Percentiles rank a stretch among this genome's conserved stretches.
Conservation (phyloP, 306 rosid genomes). For the Fagus sylvatica region DNA sequence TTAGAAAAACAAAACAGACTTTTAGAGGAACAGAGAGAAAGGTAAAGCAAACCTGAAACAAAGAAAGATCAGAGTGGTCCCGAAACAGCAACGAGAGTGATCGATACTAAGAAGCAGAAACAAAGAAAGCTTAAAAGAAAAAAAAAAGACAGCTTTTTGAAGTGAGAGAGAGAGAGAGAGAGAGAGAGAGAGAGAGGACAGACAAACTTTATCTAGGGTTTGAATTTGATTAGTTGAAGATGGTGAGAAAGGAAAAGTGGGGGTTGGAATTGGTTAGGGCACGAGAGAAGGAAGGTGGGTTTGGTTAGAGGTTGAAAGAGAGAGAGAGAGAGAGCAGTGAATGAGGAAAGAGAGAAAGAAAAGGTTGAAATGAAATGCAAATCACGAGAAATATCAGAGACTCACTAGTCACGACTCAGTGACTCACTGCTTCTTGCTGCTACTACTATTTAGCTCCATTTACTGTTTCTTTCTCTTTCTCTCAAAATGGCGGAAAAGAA, state of each 20-base stretch:
- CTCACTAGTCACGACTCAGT: conserved; percentile 11
- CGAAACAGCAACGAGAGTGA: background rate
- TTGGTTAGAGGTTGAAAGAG: conserved; percentile 11
- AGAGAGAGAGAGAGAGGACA: conserved; percentile 7
- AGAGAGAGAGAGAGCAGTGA: conserved; percentile 36
- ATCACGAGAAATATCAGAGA: conserved; percentile 67
- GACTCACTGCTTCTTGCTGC: background rate
- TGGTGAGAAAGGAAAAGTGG: too few relatives aligned
- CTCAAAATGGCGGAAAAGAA: conserved; percentile 36
- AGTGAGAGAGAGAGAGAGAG: conserved; percentile 10
- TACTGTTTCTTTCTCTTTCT: background rate
- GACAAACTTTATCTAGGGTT: background rate
- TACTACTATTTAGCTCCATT: conserved; percentile 19
- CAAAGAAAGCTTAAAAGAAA: background rate
- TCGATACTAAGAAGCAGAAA: background rate
- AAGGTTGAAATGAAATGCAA: conserved; percentile 44
- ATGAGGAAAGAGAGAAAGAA: conserved; percentile 25
- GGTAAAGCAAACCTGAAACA: conserved; percentile 1
- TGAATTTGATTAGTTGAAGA: too few relatives aligned
- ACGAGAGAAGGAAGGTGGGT: conserved; percentile 6
- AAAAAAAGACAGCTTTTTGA: background rate
- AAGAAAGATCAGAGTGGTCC: conserved; percentile 8
- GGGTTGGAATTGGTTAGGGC: background rate
- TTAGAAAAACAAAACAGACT: background rate
- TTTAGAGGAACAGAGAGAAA: background rate